Evolutionary conservation across 495 filamentous ascomycete genomes (phyloP), one percentile per base, ranked within the genome.

Genomic region (Talaromyces nanjingensis): DNA sequence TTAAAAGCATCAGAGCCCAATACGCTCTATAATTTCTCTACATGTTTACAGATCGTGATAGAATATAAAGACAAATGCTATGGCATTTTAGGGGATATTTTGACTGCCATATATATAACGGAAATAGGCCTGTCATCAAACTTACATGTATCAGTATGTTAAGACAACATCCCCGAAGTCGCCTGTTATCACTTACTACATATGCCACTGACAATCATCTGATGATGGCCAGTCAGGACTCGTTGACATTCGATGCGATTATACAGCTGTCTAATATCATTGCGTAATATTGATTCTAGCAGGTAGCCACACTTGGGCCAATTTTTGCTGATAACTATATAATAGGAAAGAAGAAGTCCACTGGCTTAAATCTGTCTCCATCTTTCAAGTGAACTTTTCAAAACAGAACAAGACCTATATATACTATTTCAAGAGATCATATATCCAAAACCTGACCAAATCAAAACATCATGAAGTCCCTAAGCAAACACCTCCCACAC

Each of bases 141-240:
- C n/a, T 55, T 55, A 55, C 52, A 55, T 55, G 52, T 55, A 55
- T 55, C 52, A n/a, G 14, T 55, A 25, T 29, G 52, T 55, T 55
- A 55, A 6, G 18, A 16, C 1, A 55, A 55, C 25, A 24, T 4
- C 24, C 4, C 20, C 25, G 20, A 24, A 29, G 27, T 27, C 27
- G 3, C 1, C 27, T 27, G n/a, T 45, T 18, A 45, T 45, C 42
- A 14, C 1, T 49, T 18, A 16, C 27, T 27, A 27, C 27, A 27
- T 1, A 3, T 27, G 27, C n/a, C 1, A 49, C 6, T 18, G 45
- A 49, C 45, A 20, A 49, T 49, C 45, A 49, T 42, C 37, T n/a
- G 37, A 42, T 42, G 2, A 16, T 16, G 37, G 14, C 14, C 37
- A 5, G 45, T 9, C 45, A 7, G 45, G 45, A 4, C 45, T 20